Percentiles rank a stretch among this genome's conserved stretches.
Conservation (phyloP, 2,329 filamentous ascomycete species). For the Aspergillus uvarum region DNA sequence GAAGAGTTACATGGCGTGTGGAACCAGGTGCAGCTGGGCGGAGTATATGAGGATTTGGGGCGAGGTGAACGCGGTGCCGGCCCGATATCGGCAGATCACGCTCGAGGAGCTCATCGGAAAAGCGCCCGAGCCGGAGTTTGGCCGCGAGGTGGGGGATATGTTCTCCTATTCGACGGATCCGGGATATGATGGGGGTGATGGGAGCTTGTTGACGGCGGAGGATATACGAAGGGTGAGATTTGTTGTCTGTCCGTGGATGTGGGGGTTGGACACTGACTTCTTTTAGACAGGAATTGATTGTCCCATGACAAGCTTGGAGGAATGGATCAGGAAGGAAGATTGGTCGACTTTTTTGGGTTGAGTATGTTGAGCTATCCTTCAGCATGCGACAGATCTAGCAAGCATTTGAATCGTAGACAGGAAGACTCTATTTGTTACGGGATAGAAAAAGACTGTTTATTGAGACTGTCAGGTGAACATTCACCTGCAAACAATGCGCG, state of each 20-base stretch:
- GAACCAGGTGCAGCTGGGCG: constrained; percentile 48
- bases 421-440: too few species aligned
- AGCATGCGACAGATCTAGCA: too few species aligned
- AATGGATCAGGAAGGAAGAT: constrained; percentile 29
- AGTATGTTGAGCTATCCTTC: neutral
- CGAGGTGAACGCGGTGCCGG: constrained; percentile 34
- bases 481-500: too few species aligned
- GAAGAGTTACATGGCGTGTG: constrained; percentile 51
- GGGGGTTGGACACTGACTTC: neutral
- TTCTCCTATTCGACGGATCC: constrained; percentile 50
- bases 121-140: constrained; percentile 43
- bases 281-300: constrained; percentile 46
- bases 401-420: too few species aligned
- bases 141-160: constrained; percentile 50
- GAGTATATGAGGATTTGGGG: constrained; percentile 50
- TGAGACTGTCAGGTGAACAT: too few species aligned
- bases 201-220: constrained; percentile 44
- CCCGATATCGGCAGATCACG: constrained; percentile 43
- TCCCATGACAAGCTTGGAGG: constrained; percentile 30
- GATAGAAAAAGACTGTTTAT: too few species aligned
- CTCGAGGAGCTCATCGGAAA: constrained; percentile 44
- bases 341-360: constrained; percentile 22
- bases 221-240: constrained; percentile 47
- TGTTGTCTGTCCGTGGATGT: too few species aligned
- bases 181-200: constrained; percentile 50